Percentiles rank a stretch among this genome's conserved stretches.
Evolutionary conservation across 2,329 filamentous ascomycete species (phyloP).

Genomic region (Aspergillus tubingensis): DNA sequence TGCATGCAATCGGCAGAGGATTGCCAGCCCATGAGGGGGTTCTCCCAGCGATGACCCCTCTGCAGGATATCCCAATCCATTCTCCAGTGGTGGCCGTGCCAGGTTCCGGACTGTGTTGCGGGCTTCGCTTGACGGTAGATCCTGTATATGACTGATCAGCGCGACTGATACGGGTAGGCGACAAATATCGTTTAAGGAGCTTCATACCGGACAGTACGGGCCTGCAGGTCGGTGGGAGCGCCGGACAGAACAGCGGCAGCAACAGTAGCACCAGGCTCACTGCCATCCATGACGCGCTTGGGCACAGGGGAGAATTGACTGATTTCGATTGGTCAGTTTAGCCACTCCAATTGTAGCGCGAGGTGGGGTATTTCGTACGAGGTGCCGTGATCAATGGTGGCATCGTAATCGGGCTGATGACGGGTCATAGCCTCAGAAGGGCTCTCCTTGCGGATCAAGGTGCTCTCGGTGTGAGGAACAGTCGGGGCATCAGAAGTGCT

Average conservation of each 20-base stretch:
- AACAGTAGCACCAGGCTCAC: constrained; percentile 72
- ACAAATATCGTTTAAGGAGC: constrained; percentile 14
- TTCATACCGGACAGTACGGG: constrained; percentile 79
- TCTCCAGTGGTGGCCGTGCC: constrained; percentile 82
- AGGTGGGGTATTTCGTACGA: constrained; percentile 63
- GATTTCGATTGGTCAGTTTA: constrained; percentile 30
- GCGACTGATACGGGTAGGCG: neutral
- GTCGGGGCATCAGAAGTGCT: constrained; percentile 47
- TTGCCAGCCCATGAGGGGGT: constrained; percentile 97
- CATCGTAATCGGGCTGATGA: constrained; percentile 80
- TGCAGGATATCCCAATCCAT: constrained; percentile 97
- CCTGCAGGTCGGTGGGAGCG: constrained; percentile 90
- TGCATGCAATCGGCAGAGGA: constrained; percentile 95
- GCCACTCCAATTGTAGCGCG: neutral
- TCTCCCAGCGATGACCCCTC: constrained; percentile 98
- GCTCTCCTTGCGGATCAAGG: constrained; percentile 54
- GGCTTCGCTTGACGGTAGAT: constrained; percentile 91
- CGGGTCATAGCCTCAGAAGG: constrained; percentile 54
- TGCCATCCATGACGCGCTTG: constrained; percentile 85
- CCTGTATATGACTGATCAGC: constrained; percentile 50
- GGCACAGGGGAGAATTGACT: constrained; percentile 91
- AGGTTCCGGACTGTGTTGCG: constrained; percentile 92
- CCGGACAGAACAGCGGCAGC: constrained; percentile 87
- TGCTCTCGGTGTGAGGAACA: constrained; percentile 40
- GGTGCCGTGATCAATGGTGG: constrained; percentile 81